Evolutionary conservation across 352 stramenopile species (phyloP), one percentile per base, ranked within the genome.

Genomic region (Pythium insidiosum): DNA sequence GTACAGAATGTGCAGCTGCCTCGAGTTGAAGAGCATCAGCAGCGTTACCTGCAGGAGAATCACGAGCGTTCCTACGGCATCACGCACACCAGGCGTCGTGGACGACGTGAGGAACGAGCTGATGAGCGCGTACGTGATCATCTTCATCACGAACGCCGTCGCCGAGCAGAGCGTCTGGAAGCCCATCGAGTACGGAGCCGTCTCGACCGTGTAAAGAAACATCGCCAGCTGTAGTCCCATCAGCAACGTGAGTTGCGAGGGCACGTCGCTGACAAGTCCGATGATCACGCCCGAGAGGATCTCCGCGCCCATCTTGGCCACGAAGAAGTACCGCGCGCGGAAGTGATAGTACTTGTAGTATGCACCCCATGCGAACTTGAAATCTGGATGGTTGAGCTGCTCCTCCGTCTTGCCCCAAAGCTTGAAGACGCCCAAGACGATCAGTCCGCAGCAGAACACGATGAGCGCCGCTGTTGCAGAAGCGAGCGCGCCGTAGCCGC

Each of bases 331-430:
- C 0, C 75, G 72, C 9, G 59, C 49, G 18, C 65, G 19, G 47
- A 75, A 81, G 42, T 70, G 52, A 48, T 84, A 88, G 61, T 85
- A 84, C 63, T 88, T 85, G 66, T 88, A 88, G 61, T 88, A 88
- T 10, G 72, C 72, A 9, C 74, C 75, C 70, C 70, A 88, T 1
- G 75, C 68, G 29, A 88, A 88, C 61, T 88, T 88, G 59, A 88
- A 85, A 26, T 83, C 70, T 9, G 72, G 65, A 18, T 84, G 66
- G 13, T 51, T 54, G 15, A 85, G 58, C 36, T 85, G 53, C 4
- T 66, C 23, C 46, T 82, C 63, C 5, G 47, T 73, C 55, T 88
- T 88, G 39, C 57, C 59, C 66, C 71, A 80, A 19, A 88, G 68
- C 47, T 83, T 83, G 30, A 66, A 47, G 20, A 88, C 61, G 1